These are phyloP conservation scores for Raphanus sativus DNA, from an alignment of 345 rosid genomes.

Conservation along the genomic window DNA sequence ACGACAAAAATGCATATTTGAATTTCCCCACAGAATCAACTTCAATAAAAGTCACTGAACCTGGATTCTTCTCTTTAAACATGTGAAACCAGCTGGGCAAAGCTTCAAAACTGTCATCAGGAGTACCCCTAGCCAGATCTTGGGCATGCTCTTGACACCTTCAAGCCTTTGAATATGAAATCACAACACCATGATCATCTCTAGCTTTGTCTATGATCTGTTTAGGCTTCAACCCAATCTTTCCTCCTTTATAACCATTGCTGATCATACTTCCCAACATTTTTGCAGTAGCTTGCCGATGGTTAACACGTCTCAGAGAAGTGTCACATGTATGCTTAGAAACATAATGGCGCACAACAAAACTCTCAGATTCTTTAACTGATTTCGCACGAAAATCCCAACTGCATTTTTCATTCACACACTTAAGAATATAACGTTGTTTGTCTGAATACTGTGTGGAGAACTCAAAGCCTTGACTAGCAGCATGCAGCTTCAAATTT, in stretches of 20 bases:
- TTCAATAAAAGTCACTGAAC: neutral
- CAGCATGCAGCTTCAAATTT: neutral
- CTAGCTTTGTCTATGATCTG: neutral
- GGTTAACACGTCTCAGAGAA: neutral
- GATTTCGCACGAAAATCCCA: neutral
- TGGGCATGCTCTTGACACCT: neutral
- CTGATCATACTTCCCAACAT: neutral
- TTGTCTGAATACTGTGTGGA: neutral
- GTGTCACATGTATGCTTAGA: neutral
- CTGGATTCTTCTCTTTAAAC: neutral
- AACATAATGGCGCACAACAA: neutral
- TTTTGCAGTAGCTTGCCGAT: neutral
- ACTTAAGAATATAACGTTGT: neutral
- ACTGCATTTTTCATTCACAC: neutral
- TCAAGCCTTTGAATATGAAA: neutral
- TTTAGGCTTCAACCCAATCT: neutral
- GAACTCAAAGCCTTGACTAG: neutral
- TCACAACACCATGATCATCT: neutral
- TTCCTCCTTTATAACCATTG: neutral
- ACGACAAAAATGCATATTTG: neutral
- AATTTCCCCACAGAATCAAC: neutral
- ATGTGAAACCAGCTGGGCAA: neutral
- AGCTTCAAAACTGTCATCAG: neutral
- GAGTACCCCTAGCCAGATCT: neutral
- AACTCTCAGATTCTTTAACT: neutral